Evolutionary conservation across 2,329 filamentous ascomycete genomes (phyloP).

Genomic region (Fusarium sp.): DNA sequence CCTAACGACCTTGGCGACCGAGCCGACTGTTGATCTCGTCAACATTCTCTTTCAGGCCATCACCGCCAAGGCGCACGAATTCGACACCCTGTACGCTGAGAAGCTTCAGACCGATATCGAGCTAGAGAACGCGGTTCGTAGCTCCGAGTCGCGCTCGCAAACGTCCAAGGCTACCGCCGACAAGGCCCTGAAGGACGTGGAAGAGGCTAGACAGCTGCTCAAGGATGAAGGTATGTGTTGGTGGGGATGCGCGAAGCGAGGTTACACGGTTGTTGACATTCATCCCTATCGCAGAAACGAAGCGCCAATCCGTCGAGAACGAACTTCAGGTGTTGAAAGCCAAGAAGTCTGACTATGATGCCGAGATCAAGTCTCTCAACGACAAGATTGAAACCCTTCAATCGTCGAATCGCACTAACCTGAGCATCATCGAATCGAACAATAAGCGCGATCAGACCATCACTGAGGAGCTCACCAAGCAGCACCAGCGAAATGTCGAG

Average conservation of each 20-base stretch:
- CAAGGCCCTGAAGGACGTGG: slow-evolving; percentile 85
- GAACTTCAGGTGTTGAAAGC: slow-evolving; percentile 84
- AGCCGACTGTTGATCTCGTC: slow-evolving; percentile 83
- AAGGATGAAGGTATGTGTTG: slow-evolving; percentile 78
- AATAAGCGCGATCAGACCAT: slow-evolving; percentile 87
- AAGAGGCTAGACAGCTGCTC: slow-evolving; percentile 83
- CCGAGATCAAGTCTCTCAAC: slow-evolving; percentile 80
- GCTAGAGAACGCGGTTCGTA: slow-evolving; percentile 88
- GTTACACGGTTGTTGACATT: slow-evolving; percentile 20
- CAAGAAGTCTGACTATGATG: slow-evolving; percentile 78
- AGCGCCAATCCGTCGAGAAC: slow-evolving; percentile 79
- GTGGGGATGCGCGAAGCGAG: slow-evolving; percentile 7
- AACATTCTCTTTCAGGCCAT: slow-evolving; percentile 79
- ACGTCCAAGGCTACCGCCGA: slow-evolving; percentile 84
- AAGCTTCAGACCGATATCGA: slow-evolving; percentile 93
- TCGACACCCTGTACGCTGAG: slow-evolving; percentile 83
- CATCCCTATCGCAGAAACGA: slow-evolving; percentile 70
- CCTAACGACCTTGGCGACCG: slow-evolving; percentile 70
- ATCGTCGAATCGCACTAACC: slow-evolving; percentile 89
- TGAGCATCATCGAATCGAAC: slow-evolving; percentile 91
- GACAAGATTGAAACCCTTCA: slow-evolving; percentile 89
- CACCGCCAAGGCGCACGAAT: slow-evolving; percentile 82
- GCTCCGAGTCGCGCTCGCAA: slow-evolving; percentile 84
- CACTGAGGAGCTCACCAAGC: slow-evolving; percentile 85
- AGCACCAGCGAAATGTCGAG: slow-evolving; percentile 89